A percentile compares a stretch with the other conserved stretches of the same genome.
Conservation (phyloP, 306 rosid genomes). For the Citrullus colocynthis region DNA sequence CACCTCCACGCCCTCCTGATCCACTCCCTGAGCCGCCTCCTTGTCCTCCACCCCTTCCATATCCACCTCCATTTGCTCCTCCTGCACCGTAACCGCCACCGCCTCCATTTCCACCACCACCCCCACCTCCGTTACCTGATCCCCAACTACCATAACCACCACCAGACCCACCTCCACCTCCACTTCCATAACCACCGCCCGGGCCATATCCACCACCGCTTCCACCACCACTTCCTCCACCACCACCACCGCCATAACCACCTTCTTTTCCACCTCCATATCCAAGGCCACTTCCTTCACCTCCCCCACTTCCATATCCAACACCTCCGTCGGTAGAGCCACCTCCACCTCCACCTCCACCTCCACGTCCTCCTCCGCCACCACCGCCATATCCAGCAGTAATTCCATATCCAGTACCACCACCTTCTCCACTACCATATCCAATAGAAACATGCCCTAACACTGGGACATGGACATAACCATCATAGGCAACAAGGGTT, state of each 20-base stretch:
- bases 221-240: neutral
- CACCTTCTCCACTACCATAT: slow-evolving; percentile 11
- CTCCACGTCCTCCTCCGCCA: slow-evolving; percentile 1
- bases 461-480: slow-evolving; percentile 14
- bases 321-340: neutral
- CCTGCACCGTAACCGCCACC: slow-evolving; percentile 18
- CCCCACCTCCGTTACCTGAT: neutral
- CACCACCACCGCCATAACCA: slow-evolving; percentile 11
- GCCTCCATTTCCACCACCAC: slow-evolving; percentile 12
- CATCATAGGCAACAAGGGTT: slow-evolving; percentile 32
- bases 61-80: slow-evolving; percentile 27
- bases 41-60: slow-evolving; percentile 22
- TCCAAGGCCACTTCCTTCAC: slow-evolving; percentile 7
- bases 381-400: slow-evolving; percentile 18
- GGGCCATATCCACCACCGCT: slow-evolving; percentile 2
- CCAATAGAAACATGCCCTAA: neutral
- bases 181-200: slow-evolving; percentile 13
- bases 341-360: slow-evolving; percentile 14
- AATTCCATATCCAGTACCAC: slow-evolving; percentile 17
- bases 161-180: slow-evolving; percentile 10
- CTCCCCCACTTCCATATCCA: slow-evolving; percentile 25
- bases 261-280: slow-evolving; percentile 8
- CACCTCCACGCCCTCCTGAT: slow-evolving; percentile 8
- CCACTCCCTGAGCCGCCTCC: slow-evolving; percentile 24
- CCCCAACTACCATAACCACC: slow-evolving; percentile 10